Evolutionary conservation across 768 basidiomycete genomes (phyloP).

Genomic region (Mycena pura): DNA sequence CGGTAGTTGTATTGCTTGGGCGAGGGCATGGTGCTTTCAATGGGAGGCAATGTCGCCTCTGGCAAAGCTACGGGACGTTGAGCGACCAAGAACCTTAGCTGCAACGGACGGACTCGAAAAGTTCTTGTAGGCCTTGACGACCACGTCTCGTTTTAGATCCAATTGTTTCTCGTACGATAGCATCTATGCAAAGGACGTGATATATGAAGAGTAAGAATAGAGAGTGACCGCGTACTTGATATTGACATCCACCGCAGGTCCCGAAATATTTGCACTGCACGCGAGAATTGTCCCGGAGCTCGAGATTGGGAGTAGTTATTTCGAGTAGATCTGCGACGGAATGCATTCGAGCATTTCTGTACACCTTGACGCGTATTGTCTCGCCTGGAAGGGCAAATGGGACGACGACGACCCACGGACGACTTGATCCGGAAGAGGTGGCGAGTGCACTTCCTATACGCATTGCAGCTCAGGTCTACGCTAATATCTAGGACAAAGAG

Average conservation of each 20-base stretch:
- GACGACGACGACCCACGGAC: slow-evolving; percentile 81
- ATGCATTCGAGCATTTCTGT: slow-evolving; percentile 71
- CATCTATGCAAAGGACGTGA: slow-evolving; percentile 62
- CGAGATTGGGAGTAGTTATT: slow-evolving; percentile 65
- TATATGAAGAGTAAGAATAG: not conserved
- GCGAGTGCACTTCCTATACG: slow-evolving; percentile 72
- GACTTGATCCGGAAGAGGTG: slow-evolving; percentile 48
- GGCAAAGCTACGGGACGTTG: slow-evolving; percentile 54
- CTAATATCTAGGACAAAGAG: not conserved
- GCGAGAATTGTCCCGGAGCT: slow-evolving; percentile 67
- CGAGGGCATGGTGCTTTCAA: slow-evolving; percentile 80
- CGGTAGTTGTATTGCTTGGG: slow-evolving; percentile 92
- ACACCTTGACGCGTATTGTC: slow-evolving; percentile 72
- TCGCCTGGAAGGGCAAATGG: slow-evolving; percentile 91
- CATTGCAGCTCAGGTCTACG: not conserved
- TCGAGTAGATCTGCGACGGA: slow-evolving; percentile 79
- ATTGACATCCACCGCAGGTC: slow-evolving; percentile 91
- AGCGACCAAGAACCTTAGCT: not conserved
- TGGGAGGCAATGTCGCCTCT: slow-evolving; percentile 61
- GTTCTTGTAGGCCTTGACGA: slow-evolving; percentile 82
- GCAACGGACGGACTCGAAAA: slow-evolving; percentile 60
- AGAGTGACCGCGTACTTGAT: slow-evolving; percentile 64
- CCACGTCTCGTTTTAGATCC: slow-evolving; percentile 83
- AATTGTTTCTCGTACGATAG: slow-evolving; percentile 88
- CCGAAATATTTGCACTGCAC: slow-evolving; percentile 90